A percentile compares a stretch with the other conserved stretches of the same genome.
These are phyloP conservation scores for Saturnispora mendoncae DNA, from an alignment of 805 yeast genomes.

Conservation along the genomic window DNA sequence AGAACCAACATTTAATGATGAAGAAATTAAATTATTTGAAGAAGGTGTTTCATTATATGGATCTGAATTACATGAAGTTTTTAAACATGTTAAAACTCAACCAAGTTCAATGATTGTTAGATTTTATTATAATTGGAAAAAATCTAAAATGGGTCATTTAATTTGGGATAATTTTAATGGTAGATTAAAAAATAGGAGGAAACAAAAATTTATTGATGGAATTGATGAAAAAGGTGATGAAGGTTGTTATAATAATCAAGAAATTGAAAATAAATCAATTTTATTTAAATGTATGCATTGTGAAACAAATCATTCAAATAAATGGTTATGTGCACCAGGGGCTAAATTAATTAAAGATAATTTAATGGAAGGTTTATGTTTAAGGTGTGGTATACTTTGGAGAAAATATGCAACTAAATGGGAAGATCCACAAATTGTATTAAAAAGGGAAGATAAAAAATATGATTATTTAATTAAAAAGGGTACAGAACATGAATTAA, in stretches of 20 bases:
- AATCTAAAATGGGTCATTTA: conserved; percentile 60
- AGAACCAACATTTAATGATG: conserved; percentile 67
- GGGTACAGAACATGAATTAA: conserved; percentile 56
- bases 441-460: conserved; percentile 36
- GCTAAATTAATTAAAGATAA: conserved; percentile 31
- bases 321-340: conserved; percentile 72
- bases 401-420: conserved; percentile 80
- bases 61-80: conserved; percentile 69
- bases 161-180: conserved; percentile 84
- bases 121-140: conserved; percentile 87
- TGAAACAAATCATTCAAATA: conserved; percentile 40
- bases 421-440: conserved; percentile 68
- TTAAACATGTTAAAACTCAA: conserved; percentile 62
- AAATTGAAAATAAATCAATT: conserved; percentile 33
- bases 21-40: conserved; percentile 64
- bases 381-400: conserved; percentile 87
- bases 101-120: conserved; percentile 73
- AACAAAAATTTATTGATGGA: conserved; percentile 35
- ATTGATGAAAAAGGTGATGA: conserved; percentile 52
- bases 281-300: conserved; percentile 67
- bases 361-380: conserved; percentile 56
- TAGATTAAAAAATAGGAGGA: conserved; percentile 50
- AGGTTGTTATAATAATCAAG: conserved; percentile 55
- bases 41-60: conserved; percentile 65
- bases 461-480: conserved; percentile 33